Conservation (phyloP, 177 flowering plant genomes). For the Telopea speciosissima region DNA sequence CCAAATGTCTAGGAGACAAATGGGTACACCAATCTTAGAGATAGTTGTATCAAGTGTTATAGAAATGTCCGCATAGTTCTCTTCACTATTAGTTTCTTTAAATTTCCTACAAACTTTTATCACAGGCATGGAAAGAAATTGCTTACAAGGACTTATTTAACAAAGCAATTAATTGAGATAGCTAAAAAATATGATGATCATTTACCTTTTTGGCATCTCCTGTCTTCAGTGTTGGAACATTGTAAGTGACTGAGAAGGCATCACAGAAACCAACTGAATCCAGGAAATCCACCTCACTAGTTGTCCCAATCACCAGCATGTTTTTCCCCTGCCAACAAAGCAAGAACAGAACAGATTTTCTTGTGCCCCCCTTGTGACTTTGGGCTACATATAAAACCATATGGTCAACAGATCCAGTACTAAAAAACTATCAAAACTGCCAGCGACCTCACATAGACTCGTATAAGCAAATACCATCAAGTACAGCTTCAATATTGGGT, state of each 20-base stretch:
- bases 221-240: slow-evolving; percentile 61
- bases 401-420: background rate
- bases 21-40: too few relatives aligned
- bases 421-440: background rate
- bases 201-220: slow-evolving; percentile 80
- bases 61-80: too few relatives aligned
- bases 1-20: too few relatives aligned
- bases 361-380: too few relatives aligned
- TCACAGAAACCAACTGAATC: slow-evolving; percentile 75
- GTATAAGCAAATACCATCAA: background rate
- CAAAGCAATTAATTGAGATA: too few relatives aligned
- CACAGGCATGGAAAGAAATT: too few relatives aligned
- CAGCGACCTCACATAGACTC: background rate
- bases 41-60: too few relatives aligned
- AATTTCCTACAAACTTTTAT: too few relatives aligned
- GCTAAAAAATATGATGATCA: background rate
- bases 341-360: background rate
- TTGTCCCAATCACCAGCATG: slow-evolving; percentile 81
- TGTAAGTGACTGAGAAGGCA: slow-evolving; percentile 77
- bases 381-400: background rate
- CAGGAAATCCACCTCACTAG: slow-evolving; percentile 76
- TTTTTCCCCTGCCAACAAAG: slow-evolving; percentile 66
- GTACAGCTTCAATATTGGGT: background rate
- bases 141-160: too few relatives aligned
- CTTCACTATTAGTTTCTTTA: too few relatives aligned